Evolutionary conservation across 1,139 yeast species (phyloP), one percentile per base, ranked within the genome.

Genomic region (Protomyces inouyei): DNA sequence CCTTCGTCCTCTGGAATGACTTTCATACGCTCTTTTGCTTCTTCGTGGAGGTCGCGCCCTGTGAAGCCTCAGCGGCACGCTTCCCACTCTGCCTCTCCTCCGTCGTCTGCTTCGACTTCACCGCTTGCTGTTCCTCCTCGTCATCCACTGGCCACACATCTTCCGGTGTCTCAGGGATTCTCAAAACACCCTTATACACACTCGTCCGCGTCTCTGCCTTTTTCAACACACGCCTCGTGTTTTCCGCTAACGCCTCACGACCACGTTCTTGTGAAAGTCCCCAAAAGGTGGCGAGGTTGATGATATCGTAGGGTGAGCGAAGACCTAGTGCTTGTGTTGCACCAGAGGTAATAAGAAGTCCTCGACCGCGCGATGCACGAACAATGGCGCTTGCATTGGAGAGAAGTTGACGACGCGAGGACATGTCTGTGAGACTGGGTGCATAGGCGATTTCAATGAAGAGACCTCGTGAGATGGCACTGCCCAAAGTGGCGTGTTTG

Each of bases 341-440:
- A 1, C 96, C 97, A 71, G 95, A 85, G 21, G 93, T 83, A 4
- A 91, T 79, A 3, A 93, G 79, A 25, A 93, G 74, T 0, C 97
- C 98, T 56, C 90, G 81, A 37, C 85, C 82, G 69, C 98, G 79
- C 1, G 95, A 82, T 3, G 96, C 90, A 68, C 98, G 78, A n/a
- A 91, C 81, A 21, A 93, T 80, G 71, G 88, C 86, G 60, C 88
- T 80, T 1, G 86, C 83, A 72, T 90, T 92, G 57, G 85, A 80
- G 59, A 92, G 85, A 70, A 87, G 83, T 64, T 83, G 83, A 65
- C 83, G 79, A 64, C 92, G 78, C 74, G 75, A 25, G 64, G 73
- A 72, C 10, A 73, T 76, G 55, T 80, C 81, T 3, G 80, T 75
- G 5, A 82, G 79, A 40, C 86, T 76, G 55, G 83, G 78, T 16